Evolutionary conservation across 371 early-diverging fungal species (phyloP).

Genomic region (Sporodiniella umbellata): DNA sequence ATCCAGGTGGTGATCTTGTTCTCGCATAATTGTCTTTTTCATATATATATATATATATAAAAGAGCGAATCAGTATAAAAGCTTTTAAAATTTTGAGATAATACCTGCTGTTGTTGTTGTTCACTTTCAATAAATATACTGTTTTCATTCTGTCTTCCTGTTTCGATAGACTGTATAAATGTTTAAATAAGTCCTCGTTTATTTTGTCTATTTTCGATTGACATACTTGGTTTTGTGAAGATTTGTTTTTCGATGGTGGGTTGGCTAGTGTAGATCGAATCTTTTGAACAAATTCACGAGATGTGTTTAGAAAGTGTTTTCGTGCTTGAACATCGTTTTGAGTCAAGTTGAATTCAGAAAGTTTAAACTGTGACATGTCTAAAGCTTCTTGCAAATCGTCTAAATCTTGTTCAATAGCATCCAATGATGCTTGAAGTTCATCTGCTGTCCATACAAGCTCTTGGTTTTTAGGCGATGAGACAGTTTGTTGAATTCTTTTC

Average conservation of each 20-base stretch:
- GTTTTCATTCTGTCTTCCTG: conserved; percentile 29
- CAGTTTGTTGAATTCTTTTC: conserved; percentile 62
- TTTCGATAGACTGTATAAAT: conserved; percentile 6
- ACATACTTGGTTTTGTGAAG: conserved; percentile 13
- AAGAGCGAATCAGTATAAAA: conserved; percentile 6
- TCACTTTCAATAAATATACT: conserved; percentile 38
- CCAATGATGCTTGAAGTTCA: conserved; percentile 44
- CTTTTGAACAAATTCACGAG: conserved; percentile 33
- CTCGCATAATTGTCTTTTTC: conserved; percentile 50
- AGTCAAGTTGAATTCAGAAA: conserved; percentile 49
- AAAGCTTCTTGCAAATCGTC: conserved; percentile 60
- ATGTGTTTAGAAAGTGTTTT: conserved; percentile 44
- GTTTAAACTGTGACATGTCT: conserved; percentile 46
- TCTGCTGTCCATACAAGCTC: conserved; percentile 62
- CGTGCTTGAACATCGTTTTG: conserved; percentile 42
- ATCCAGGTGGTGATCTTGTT: conserved; percentile 62
- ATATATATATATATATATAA: background rate
- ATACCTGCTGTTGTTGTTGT: conserved; percentile 37
- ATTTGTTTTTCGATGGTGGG: conserved; percentile 25
- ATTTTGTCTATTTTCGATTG: background rate
- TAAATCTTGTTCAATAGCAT: conserved; percentile 54
- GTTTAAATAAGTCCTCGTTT: too few species aligned
- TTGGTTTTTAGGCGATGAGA: conserved; percentile 60
- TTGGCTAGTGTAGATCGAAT: conserved; percentile 44
- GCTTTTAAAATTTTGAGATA: too few species aligned